Evolutionary conservation across 352 stramenopile genomes (phyloP).

Genomic region (Globisporangium rhizosaccharum): DNA sequence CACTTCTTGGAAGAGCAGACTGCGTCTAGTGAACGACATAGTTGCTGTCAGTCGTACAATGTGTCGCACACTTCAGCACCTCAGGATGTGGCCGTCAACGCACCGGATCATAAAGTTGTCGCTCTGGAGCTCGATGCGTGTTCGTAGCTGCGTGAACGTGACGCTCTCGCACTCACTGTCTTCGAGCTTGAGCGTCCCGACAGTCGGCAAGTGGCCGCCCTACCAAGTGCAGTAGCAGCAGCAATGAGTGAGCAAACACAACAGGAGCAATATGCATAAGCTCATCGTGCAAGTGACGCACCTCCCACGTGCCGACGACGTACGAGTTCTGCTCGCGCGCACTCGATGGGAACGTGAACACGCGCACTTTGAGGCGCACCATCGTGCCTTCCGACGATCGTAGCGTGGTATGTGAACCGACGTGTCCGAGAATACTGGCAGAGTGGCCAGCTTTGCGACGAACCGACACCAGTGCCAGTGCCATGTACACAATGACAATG

Average conservation of each 20-base stretch:
- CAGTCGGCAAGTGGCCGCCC: conserved; percentile 52
- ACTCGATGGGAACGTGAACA: conserved; percentile 73
- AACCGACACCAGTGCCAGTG: not conserved
- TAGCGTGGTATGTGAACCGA: not conserved
- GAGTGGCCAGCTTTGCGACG: too few relatives aligned
- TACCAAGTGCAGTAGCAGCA: conserved; percentile 9
- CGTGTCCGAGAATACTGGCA: conserved; percentile 7
- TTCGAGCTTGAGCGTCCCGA: conserved; percentile 60
- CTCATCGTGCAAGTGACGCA: conserved; percentile 8
- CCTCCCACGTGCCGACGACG: conserved; percentile 62
- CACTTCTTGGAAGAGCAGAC: conserved; percentile 72
- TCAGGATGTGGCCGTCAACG: not conserved
- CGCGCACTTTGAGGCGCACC: conserved; percentile 62
- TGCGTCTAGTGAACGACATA: conserved; percentile 26
- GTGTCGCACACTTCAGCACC: not conserved
- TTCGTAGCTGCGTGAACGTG: conserved; percentile 59
- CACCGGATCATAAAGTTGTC: conserved; percentile 58
- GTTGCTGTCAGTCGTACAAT: not conserved
- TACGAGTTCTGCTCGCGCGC: conserved; percentile 71
- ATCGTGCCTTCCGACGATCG: conserved; percentile 9
- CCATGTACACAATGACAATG: too few relatives aligned
- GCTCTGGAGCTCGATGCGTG: conserved; percentile 63
- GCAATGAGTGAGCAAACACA: not conserved
- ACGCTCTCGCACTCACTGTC: conserved; percentile 44
- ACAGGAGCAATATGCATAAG: not conserved